Conservation (phyloP, 257 asterid species). For the Craterostigma plantagineum region DNA sequence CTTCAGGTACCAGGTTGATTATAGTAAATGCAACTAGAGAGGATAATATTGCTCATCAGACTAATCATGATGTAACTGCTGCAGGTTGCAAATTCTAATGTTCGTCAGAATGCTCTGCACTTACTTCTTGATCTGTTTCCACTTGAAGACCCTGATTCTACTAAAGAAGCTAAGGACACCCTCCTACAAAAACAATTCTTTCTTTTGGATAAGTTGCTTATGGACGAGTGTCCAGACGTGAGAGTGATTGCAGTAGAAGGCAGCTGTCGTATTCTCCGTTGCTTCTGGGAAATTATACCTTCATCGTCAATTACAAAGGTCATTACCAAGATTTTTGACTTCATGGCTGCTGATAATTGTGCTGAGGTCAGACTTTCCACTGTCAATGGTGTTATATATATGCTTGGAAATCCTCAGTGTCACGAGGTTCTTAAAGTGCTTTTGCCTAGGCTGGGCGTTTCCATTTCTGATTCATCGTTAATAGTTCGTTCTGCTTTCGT, state of each 20-base stretch:
- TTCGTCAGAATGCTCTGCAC: conserved; percentile 82
- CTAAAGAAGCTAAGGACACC: conserved; percentile 67
- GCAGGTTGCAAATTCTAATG: conserved; percentile 93
- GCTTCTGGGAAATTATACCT: conserved; percentile 94
- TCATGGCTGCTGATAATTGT: conserved; percentile 54
- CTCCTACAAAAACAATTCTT: conserved; percentile 70
- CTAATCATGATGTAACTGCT: neutral
- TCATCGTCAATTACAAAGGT: conserved; percentile 60
- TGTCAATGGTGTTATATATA: conserved; percentile 62
- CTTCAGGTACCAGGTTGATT: conserved; percentile 54
- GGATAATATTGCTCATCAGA: too few species aligned
- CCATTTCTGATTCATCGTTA: conserved; percentile 47
- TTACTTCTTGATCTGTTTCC: conserved; percentile 81
- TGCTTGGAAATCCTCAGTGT: conserved; percentile 85
- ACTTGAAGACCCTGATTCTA: conserved; percentile 82
- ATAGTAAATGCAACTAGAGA: too few species aligned
- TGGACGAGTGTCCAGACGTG: conserved; percentile 82
- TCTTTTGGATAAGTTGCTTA: conserved; percentile 62
- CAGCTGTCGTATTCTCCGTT: conserved; percentile 65
- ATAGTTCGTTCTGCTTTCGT: conserved; percentile 54
- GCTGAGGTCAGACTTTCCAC: conserved; percentile 82
- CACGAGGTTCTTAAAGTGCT: conserved; percentile 95
- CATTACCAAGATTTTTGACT: conserved; percentile 48
- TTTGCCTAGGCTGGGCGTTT: conserved; percentile 67
- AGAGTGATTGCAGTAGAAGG: conserved; percentile 97